Evolutionary conservation across 1,284 basidiomycete species (phyloP), one percentile per base, ranked within the genome.

Genomic region (Bondarzewia mesenterica): DNA sequence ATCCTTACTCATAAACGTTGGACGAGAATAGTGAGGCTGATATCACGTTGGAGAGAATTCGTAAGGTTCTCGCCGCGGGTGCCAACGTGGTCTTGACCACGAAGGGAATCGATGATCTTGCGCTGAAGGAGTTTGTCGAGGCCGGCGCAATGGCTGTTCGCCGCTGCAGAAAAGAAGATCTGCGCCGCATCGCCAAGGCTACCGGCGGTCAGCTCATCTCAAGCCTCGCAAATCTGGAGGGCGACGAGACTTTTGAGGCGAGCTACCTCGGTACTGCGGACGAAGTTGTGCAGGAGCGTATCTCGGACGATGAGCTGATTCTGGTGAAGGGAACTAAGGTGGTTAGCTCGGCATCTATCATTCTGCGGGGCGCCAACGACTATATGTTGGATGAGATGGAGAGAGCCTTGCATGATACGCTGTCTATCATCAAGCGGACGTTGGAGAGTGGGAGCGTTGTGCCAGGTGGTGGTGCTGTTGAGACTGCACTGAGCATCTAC

Each of bases 301-400:
- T 99, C 64, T 88, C 90, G n/a, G 96, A 99, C 61, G 96, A 99
- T 67, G 96, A 99, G 66, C 78, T 97, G 42, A 99, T 99, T 65
- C 74, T 99, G 51, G 77, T 99, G 70, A 97, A 96, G 71, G 96
- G 96, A 5, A 98, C 95, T 48, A 99, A 96, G 72, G 86, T 93
- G 29, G 94, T 98, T 63, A 94, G 73, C 71, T 94, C 93, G 18
- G 77, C 89, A 21, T 97, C 94, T 36, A 89, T 99, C 62, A 82
- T 99, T 51, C 73, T 99, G 53, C 82, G 96, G 51, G 96, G 96
- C 49, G 96, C 96, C 36, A 99, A 99, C 69, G 96, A 99, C 70
- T 99, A 97, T 68, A 92, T 99, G 87, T 73, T 99, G 56, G 96
- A 99, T 67, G 96, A 99, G 75, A 99, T 99, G 96, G 96, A 99